Evolutionary conservation across 2,329 filamentous ascomycete genomes (phyloP), one percentile per base, ranked within the genome.

Genomic region (Arthrobotrys sphaeroides): DNA sequence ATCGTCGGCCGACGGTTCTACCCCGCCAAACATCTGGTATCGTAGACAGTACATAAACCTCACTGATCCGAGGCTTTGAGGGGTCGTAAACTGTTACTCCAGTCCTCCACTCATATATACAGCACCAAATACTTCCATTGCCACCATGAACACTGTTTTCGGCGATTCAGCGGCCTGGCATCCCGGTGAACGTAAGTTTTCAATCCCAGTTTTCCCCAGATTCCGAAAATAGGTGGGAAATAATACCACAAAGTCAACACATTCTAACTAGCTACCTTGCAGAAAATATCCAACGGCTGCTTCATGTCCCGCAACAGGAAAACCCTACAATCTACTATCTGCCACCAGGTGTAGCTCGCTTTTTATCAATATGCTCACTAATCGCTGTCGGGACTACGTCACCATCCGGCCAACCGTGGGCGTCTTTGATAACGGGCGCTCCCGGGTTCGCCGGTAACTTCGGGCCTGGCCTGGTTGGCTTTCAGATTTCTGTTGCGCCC

Each of bases 311-410:
- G 0, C 77, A 82, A 28, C 85, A 87, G 53, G 31, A 43, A 16
- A 94, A 95, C 79, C 91, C 92, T 0, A 93, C 90, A 0, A 82
- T 86, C 0, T 84, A 86, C 0, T 88, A 88, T 62, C 85, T 95
- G 0, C 88, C 88, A 0, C 84, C 85, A 3, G 85, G 87, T 13
- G 89, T 90, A 20, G 87, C 85, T 0, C 83, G 85, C 77, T 86
- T 91, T 76, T 85, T 93, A 2, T 84, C 86, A 59, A 83, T 83
- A 13, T 89, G 88, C 0, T 89, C 91, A 0, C 84, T 95, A 5
- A 84, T 95, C 12, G 91, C 91, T 0, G 83, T 96, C 16, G 92
- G 92, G 0, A 88, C 91, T 0, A 82, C 94, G 0, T 92, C 95
- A 79, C 82, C 83, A 1, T 80, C 88, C 18, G 86, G 86, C 1